Conservation (phyloP, 305 asterid genomes). For the Solanum chacoense region DNA sequence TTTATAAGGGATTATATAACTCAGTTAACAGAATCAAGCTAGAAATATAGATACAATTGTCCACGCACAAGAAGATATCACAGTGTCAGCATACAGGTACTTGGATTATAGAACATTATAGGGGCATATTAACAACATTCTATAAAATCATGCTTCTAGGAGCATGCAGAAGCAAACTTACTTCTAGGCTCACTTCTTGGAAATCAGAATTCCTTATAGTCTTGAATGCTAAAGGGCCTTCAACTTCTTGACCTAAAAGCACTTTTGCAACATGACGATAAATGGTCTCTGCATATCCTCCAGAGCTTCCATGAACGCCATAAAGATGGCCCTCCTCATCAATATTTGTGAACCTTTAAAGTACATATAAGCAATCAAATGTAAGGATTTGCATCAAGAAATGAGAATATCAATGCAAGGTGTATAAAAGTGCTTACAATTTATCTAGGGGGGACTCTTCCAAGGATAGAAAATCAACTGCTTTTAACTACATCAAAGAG, state of each 20-base stretch:
- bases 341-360: constrained; percentile 55
- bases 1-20: background rate
- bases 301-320: constrained; percentile 83
- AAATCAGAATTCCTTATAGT: constrained; percentile 77
- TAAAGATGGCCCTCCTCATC: constrained; percentile 54
- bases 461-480: constrained; percentile 52
- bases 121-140: background rate
- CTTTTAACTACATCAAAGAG: constrained; percentile 48
- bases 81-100: background rate
- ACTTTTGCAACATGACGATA: constrained; percentile 67
- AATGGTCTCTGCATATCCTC: constrained; percentile 87
- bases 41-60: background rate
- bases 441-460: constrained; percentile 81
- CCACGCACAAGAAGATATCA: background rate
- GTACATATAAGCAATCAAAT: background rate
- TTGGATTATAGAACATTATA: background rate
- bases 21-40: background rate
- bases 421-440: constrained; percentile 39
- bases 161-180: constrained; percentile 23
- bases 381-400: background rate
- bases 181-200: constrained; percentile 77
- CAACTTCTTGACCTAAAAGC: constrained; percentile 51
- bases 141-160: background rate
- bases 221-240: constrained; percentile 65
- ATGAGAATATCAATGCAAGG: background rate